phyloP scores from a whole-genome alignment of 768 basidiomycete species.

The Tephrocybe rancida region DNA sequence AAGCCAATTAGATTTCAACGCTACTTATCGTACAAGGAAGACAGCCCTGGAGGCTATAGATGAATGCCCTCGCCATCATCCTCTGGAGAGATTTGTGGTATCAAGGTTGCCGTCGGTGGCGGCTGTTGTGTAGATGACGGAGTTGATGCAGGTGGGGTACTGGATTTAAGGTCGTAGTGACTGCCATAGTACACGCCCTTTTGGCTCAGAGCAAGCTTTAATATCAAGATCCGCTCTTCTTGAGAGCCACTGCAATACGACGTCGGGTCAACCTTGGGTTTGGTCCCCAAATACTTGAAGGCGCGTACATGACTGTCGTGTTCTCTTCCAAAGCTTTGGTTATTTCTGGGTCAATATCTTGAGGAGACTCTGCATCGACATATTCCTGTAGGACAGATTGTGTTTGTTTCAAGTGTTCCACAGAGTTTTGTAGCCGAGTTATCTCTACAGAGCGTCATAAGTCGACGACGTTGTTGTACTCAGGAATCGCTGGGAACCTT shows the following conservation, averaged over 20 bases:
- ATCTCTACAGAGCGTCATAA: slow-evolving; percentile 57
- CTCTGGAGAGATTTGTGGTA: background rate
- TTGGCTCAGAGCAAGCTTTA: slow-evolving; percentile 63
- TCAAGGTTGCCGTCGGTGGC: background rate
- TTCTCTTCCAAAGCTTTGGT: slow-evolving; percentile 70
- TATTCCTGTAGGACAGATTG: slow-evolving; percentile 58
- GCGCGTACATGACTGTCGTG: slow-evolving; percentile 63
- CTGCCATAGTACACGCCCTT: slow-evolving; percentile 53
- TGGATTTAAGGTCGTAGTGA: slow-evolving; percentile 45
- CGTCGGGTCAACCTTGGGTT: slow-evolving; percentile 7
- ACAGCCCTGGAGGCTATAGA: slow-evolving; percentile 18
- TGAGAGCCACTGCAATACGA: slow-evolving; percentile 64
- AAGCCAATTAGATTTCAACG: too few species aligned
- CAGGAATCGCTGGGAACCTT: slow-evolving; percentile 49
- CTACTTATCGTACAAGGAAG: slow-evolving; percentile 4
- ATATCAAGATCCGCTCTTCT: slow-evolving; percentile 72
- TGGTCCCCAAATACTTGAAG: background rate
- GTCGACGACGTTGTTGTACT: background rate
- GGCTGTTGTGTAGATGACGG: background rate
- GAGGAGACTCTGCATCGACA: slow-evolving; percentile 34
- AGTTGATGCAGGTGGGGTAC: background rate
- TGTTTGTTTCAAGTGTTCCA: slow-evolving; percentile 62
- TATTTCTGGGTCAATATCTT: slow-evolving; percentile 57
- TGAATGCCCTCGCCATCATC: slow-evolving; percentile 21
- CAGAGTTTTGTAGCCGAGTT: slow-evolving; percentile 70